Conservation (phyloP, 176 grass and related monocot genomes). For the Cenchrus americanus region DNA sequence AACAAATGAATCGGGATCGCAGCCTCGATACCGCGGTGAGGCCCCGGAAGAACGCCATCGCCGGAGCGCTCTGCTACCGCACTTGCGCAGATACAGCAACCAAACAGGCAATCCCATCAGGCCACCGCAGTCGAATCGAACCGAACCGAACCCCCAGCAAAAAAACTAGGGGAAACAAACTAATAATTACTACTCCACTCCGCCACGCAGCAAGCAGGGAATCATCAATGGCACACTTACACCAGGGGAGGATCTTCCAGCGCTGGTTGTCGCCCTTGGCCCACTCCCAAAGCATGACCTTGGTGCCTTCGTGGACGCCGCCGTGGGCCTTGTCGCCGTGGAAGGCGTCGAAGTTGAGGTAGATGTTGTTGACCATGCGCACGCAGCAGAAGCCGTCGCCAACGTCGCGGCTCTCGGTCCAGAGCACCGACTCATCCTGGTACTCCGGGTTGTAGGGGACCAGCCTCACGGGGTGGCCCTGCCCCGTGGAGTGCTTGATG, state of each 20-base stretch:
- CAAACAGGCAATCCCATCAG: slow-evolving; percentile 21
- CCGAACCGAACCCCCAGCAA: not conserved
- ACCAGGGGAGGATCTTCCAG: slow-evolving; percentile 80
- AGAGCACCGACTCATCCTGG: slow-evolving; percentile 72
- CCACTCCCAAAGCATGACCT: slow-evolving; percentile 80
- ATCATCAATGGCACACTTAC: slow-evolving; percentile 42
- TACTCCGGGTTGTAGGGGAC: slow-evolving; percentile 61
- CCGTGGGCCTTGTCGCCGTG: slow-evolving; percentile 68
- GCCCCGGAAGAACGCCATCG: slow-evolving; percentile 80
- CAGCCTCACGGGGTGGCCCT: slow-evolving; percentile 71
- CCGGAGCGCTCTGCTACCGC: slow-evolving; percentile 46
- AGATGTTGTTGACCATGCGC: slow-evolving; percentile 87
- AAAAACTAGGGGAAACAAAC: not conserved
- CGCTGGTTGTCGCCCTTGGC: slow-evolving; percentile 83
- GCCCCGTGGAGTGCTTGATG: slow-evolving; percentile 79
- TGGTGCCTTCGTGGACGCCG: slow-evolving; percentile 70
- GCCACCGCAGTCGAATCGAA: not conserved
- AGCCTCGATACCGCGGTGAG: slow-evolving; percentile 62
- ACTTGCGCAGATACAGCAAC: slow-evolving; percentile 25
- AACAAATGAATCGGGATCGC: slow-evolving; percentile 44
- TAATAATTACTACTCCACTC: not conserved
- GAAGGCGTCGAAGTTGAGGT: slow-evolving; percentile 82
- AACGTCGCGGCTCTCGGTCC: slow-evolving; percentile 76
- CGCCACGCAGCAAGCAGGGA: not conserved
- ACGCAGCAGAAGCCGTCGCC: slow-evolving; percentile 72